These are phyloP conservation scores for Yamadazyma blattariae DNA, from an alignment of 1,139 yeast genomes.

Conservation along the genomic window DNA sequence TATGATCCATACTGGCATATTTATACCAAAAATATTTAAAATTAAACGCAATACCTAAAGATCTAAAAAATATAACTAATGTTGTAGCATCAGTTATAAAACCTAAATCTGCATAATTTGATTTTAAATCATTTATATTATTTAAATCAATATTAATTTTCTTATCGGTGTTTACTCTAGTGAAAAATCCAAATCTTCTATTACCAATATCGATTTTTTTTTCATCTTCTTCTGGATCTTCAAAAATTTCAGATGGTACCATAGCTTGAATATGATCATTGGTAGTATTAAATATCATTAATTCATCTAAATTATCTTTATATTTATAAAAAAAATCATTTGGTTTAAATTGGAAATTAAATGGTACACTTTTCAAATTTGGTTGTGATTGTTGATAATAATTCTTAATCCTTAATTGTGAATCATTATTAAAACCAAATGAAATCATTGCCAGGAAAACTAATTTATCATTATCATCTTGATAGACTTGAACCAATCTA, in stretches of 20 bases:
- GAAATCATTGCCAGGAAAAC: conserved; percentile 34
- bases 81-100: conserved; percentile 34
- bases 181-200: conserved; percentile 32
- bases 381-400: conserved; percentile 6
- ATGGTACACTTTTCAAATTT: conserved; percentile 22
- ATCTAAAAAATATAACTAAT: conserved; percentile 26
- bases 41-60: conserved; percentile 26
- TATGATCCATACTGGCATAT: conserved; percentile 41
- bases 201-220: conserved; percentile 26
- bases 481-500: conserved; percentile 34
- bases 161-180: conserved; percentile 28
- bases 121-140: conserved; percentile 24
- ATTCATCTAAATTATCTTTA: conserved; percentile 25
- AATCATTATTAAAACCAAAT: conserved; percentile 30
- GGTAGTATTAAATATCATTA: conserved; percentile 27
- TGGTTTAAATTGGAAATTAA: conserved; percentile 30
- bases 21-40: conserved; percentile 23
- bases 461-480: conserved; percentile 26
- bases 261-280: conserved; percentile 31
- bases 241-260: conserved; percentile 29
- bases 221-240: conserved; percentile 13
- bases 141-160: conserved; percentile 24
- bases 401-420: conserved; percentile 15
- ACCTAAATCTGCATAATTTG: conserved; percentile 21
- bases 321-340: conserved; percentile 31